Conservation (phyloP, 1,284 basidiomycete species). For the Trametes polyzona region DNA sequence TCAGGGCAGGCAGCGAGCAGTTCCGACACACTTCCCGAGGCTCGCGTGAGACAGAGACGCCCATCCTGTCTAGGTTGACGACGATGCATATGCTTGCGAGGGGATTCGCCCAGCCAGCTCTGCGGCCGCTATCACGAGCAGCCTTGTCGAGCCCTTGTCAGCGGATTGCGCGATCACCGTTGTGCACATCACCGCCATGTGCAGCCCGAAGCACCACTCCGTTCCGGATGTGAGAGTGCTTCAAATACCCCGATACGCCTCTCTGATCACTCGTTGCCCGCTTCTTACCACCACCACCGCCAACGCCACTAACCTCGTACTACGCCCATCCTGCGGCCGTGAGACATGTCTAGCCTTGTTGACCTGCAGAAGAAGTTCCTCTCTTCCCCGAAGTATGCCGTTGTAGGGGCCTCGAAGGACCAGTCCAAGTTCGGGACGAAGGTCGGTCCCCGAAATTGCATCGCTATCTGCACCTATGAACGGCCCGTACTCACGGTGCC, state of each 20-base stretch:
- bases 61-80: background rate
- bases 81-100: slow-evolving; percentile 16
- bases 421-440: slow-evolving; percentile 76
- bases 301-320: background rate
- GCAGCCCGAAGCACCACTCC: slow-evolving; percentile 18
- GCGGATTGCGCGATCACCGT: slow-evolving; percentile 20
- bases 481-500: background rate
- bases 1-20: slow-evolving; percentile 28
- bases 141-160: background rate
- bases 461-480: background rate
- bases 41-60: too few species aligned
- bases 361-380: slow-evolving; percentile 63
- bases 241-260: slow-evolving; percentile 17
- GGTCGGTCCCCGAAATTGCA: slow-evolving; percentile 43
- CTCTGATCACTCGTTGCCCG: background rate
- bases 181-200: slow-evolving; percentile 12
- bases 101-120: slow-evolving; percentile 6
- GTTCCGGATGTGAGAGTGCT: slow-evolving; percentile 22
- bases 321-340: background rate
- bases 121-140: background rate
- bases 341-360: slow-evolving; percentile 29
- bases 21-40: background rate
- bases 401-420: slow-evolving; percentile 81
- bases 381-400: slow-evolving; percentile 65
- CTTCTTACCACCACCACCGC: slow-evolving; percentile 7